phyloP scores from a whole-genome alignment of 345 rosid genomes.

The Hypericum perforatum region DNA sequence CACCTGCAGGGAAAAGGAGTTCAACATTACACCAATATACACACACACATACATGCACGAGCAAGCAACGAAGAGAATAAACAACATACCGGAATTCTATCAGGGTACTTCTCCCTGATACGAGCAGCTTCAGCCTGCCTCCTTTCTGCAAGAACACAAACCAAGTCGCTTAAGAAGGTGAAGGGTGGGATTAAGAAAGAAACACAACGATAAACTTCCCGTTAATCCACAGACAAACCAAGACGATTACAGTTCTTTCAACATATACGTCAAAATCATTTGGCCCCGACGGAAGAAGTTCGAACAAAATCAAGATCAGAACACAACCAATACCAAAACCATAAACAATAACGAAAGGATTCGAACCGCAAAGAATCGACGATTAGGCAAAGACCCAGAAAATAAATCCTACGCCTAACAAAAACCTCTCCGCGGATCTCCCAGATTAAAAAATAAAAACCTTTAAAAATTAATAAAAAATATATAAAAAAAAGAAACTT shows the following conservation, averaged over 20 bases:
- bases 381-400: too few relatives aligned
- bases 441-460: background rate
- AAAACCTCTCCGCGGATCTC: too few relatives aligned
- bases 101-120: slow-evolving; percentile 10
- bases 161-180: background rate
- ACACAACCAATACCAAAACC: too few relatives aligned
- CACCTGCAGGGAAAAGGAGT: slow-evolving; percentile 18
- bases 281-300: too few relatives aligned
- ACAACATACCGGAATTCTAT: slow-evolving; percentile 5
- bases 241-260: too few relatives aligned
- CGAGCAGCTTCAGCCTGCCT: slow-evolving; percentile 9
- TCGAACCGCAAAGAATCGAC: too few relatives aligned
- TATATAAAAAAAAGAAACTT: background rate
- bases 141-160: slow-evolving; percentile 3
- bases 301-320: too few relatives aligned
- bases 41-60: background rate
- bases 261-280: too few relatives aligned
- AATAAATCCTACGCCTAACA: too few relatives aligned
- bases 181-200: background rate
- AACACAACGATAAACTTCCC: slow-evolving; percentile 4
- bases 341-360: too few relatives aligned
- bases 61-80: background rate
- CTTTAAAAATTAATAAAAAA: background rate
- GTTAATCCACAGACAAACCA: too few relatives aligned
- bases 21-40: background rate